Base-by-base conservation (phyloP, 2,329 filamentous ascomycete species). In the Mollisia scopiformis region DNA sequence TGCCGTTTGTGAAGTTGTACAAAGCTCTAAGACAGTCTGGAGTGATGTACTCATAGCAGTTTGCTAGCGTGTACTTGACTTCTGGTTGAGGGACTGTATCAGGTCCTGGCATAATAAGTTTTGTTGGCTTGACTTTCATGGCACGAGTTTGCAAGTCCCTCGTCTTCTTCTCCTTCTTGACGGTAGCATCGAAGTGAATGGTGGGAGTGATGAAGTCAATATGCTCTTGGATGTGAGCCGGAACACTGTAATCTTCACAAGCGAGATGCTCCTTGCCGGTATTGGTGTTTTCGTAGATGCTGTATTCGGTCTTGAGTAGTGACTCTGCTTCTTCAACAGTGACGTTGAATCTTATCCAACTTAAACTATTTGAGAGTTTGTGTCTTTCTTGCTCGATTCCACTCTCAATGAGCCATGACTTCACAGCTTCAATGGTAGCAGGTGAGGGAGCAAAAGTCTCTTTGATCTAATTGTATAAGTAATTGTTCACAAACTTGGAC, bases 251-350 rank as follows among this genome's bases (percentile, higher is more conserved):
- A n/a, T 63, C 58, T 27, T 65, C 63, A 30, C 61, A 63, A 31
- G 61, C 63, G 2, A 63, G 41, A 50, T 64, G 62, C 30, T 58
- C 58, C 35, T 68, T 64, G 16, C 66, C 66, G 23, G 54, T 69
- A 31, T 65, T 43, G 0, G 47, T 37, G 41, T 68, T 61, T 1
- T 55, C 62, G 47, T 64, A 70, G 31, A 67, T 55, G 47, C 67
- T 37, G 68, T 83, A 84, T 49, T 78, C 75, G 3, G 81, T 83
- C 55, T 82, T 72, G 39, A 88, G 77, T 6, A 88, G 78, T 37
- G 75, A 74, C 69, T 87, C 84, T 1, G 80, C 79, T 57, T 77
- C 73, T 13, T 64, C 59, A n/a, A 73, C 68, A 27, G 69, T 72
- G 13, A 72, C 68, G 58, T 77, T 71, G 49, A 75, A 67, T 61